These are phyloP conservation scores for Ambispora gerdemannii DNA, from an alignment of 192 early-diverging fungal species.

Conservation along the genomic window DNA sequence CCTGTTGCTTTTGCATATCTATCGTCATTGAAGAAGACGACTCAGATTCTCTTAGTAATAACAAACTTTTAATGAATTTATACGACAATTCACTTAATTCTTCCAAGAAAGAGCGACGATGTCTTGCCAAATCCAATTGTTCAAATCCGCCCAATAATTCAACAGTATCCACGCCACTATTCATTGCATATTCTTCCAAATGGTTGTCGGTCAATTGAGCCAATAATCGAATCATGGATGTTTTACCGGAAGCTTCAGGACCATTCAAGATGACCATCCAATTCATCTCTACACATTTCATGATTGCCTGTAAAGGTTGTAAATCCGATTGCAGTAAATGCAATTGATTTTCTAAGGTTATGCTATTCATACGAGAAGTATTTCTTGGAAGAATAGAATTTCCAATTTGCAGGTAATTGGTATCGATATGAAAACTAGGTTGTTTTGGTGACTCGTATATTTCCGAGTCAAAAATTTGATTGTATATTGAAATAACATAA, in stretches of 20 bases:
- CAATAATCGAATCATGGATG: constrained; percentile 77
- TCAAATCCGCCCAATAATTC: constrained; percentile 97
- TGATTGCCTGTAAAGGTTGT: constrained; percentile 67
- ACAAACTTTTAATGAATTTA: constrained; percentile 42
- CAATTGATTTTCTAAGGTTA: constrained; percentile 46
- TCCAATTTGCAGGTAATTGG: constrained; percentile 57
- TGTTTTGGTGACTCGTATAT: constrained; percentile 37
- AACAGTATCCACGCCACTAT: constrained; percentile 87
- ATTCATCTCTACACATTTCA: constrained; percentile 82
- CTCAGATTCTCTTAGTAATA: constrained; percentile 22
- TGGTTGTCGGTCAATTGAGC: constrained; percentile 77
- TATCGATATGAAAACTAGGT: constrained; percentile 52
- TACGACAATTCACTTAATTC: constrained; percentile 45
- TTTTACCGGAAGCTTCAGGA: constrained; percentile 82
- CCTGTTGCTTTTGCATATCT: neutral
- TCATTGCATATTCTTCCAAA: constrained; percentile 94
- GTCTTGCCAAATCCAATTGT: constrained; percentile 83
- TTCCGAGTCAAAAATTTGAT: constrained; percentile 52
- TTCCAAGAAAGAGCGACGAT: constrained; percentile 52
- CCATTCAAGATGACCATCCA: constrained; percentile 94
- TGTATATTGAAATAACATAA: constrained; percentile 53
- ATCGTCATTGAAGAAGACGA: neutral
- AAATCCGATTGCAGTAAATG: constrained; percentile 68
- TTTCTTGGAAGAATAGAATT: constrained; percentile 55
- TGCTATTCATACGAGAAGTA: constrained; percentile 29